Evolutionary conservation across 495 filamentous ascomycete species (phyloP).

Genomic region (Aspergillus steynii): DNA sequence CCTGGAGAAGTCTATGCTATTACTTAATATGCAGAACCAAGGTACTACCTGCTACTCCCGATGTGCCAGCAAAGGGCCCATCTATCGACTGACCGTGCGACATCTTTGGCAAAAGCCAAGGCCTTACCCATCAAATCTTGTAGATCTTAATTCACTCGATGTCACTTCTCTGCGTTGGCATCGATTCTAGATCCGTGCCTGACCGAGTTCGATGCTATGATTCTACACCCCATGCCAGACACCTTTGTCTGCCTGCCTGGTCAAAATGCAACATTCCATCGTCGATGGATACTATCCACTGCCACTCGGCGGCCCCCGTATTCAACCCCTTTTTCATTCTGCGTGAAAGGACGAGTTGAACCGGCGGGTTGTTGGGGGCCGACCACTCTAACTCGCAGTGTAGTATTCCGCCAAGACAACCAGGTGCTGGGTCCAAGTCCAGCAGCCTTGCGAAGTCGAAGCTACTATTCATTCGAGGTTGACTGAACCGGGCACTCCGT

Average conservation of each 20-base stretch:
- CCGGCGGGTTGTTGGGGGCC: background rate
- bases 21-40: too few relatives aligned
- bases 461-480: background rate
- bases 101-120: too few relatives aligned
- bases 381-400: background rate
- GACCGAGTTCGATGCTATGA: too few relatives aligned
- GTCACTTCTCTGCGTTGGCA: background rate
- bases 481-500: background rate
- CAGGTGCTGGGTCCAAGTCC: background rate
- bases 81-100: too few relatives aligned
- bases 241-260: background rate
- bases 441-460: too few relatives aligned
- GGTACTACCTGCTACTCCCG: too few relatives aligned
- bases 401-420: background rate
- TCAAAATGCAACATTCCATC: background rate
- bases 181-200: background rate
- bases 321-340: background rate
- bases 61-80: too few relatives aligned
- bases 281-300: background rate
- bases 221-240: too few relatives aligned
- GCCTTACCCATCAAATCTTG: too few relatives aligned
- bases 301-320: background rate
- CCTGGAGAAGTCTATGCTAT: too few relatives aligned
- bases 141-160: too few relatives aligned
- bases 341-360: background rate